A percentile compares a stretch with the other conserved stretches of the same genome.
Conservation (phyloP, 257 asterid genomes). For the Leptodermis oblonga region DNA sequence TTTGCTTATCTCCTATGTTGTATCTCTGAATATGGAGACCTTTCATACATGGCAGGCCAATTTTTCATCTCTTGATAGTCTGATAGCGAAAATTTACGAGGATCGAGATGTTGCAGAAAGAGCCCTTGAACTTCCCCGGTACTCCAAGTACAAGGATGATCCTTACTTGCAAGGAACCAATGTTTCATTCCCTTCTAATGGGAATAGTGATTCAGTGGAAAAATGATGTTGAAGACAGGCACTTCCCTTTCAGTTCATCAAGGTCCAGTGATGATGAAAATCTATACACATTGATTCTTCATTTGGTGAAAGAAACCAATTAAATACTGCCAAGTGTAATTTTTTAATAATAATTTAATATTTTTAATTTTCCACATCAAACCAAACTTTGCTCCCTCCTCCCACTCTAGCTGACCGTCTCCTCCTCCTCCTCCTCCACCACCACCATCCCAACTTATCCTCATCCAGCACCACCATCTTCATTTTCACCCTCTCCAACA, state of each 20-base stretch:
- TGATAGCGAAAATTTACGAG: constrained; percentile 68
- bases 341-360: too few relatives aligned
- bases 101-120: constrained; percentile 62
- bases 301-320: too few relatives aligned
- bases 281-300: too few relatives aligned
- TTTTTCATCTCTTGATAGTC: constrained; percentile 66
- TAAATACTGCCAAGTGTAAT: too few relatives aligned
- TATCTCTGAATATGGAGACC: not conserved
- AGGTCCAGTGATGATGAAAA: not conserved
- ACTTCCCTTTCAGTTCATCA: not conserved
- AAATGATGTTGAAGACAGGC: not conserved
- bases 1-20: not conserved
- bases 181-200: not conserved
- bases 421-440: too few relatives aligned
- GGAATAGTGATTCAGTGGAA: not conserved
- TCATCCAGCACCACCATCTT: too few relatives aligned
- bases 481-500: too few relatives aligned
- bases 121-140: constrained; percentile 67
- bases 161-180: constrained; percentile 32
- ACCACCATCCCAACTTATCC: too few relatives aligned
- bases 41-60: constrained; percentile 44
- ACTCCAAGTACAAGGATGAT: constrained; percentile 57
- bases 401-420: too few relatives aligned
- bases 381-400: too few relatives aligned
- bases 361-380: too few relatives aligned